Evolutionary conservation across 2,329 filamentous ascomycete species (phyloP).

Genomic region (Scytalidium lignicola): DNA sequence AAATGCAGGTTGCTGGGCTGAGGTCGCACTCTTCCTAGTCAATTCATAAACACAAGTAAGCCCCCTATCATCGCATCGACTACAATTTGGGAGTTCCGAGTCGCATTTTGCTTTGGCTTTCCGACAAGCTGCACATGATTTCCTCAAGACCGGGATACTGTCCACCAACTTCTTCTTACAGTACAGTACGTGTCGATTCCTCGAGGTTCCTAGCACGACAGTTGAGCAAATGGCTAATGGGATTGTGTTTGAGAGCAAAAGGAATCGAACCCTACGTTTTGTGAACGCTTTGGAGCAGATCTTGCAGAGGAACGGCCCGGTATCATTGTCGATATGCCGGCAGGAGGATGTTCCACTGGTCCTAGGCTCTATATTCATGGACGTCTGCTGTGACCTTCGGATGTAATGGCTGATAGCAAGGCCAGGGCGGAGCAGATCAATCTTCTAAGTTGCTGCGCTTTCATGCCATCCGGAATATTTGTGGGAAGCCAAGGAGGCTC

Average conservation of each 20-base stretch:
- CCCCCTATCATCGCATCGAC: conserved; percentile 9
- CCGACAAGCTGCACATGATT: conserved; percentile 14
- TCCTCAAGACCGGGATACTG: conserved; percentile 10
- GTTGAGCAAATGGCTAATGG: no score
- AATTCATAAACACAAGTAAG: conserved; percentile 12
- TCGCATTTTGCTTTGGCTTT: conserved; percentile 14
- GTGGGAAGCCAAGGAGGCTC: no score
- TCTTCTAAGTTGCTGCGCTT: no score
- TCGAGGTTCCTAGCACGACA: conserved; percentile 10
- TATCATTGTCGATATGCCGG: conserved; percentile 8
- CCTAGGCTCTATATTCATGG: conserved; percentile 1
- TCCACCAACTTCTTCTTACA: conserved; percentile 11
- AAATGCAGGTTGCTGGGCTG: conserved; percentile 10
- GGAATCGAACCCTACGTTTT: conserved; percentile 9
- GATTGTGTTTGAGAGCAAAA: not conserved
- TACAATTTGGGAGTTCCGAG: conserved; percentile 11
- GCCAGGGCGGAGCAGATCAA: no score
- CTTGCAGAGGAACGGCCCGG: conserved; percentile 13
- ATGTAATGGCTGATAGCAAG: no score
- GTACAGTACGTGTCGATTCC: conserved; percentile 15
- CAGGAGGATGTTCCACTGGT: conserved; percentile 1
- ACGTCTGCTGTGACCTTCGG: no score
- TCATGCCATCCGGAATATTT: no score
- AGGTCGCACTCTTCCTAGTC: conserved; percentile 8
- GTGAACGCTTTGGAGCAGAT: conserved; percentile 14